phyloP scores from a whole-genome alignment of 2,329 filamentous ascomycete genomes.

The Fusarium euwallaceae region DNA sequence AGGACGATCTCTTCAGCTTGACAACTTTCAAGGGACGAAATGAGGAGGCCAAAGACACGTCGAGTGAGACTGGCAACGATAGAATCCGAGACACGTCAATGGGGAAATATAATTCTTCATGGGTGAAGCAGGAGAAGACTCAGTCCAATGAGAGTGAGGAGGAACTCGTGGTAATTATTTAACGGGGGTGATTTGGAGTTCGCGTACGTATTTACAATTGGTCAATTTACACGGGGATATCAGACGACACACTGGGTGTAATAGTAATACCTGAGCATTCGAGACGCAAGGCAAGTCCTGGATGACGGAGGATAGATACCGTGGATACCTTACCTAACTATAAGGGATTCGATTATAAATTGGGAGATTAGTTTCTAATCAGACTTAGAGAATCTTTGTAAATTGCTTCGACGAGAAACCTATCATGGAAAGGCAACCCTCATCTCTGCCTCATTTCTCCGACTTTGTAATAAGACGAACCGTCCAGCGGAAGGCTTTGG shows the following conservation, averaged over 20 bases:
- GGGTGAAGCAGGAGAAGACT: not conserved
- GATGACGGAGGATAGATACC: no score
- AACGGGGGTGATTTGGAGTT: not conserved
- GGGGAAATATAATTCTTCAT: not conserved
- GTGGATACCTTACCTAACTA: no score
- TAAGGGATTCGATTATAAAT: no score
- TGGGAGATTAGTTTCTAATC: no score
- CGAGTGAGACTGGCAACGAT: not conserved
- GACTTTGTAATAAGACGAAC: not conserved
- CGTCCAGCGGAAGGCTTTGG: not conserved
- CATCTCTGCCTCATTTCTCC: not conserved
- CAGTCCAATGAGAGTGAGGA: not conserved
- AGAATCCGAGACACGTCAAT: not conserved
- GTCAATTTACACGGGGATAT: not conserved
- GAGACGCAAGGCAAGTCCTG: not conserved
- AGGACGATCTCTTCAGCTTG: not conserved
- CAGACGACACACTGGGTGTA: not conserved
- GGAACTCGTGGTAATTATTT: not conserved
- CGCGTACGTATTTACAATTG: not conserved
- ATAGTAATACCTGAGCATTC: not conserved
- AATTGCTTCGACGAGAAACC: not conserved
- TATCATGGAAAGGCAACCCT: not conserved
- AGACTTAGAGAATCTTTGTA: not conserved
- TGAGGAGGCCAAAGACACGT: not conserved
- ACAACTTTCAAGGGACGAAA: not conserved